Percentiles rank a stretch among this genome's conserved stretches.
These are phyloP conservation scores for Cymbopogon flexuosus DNA, from an alignment of 202 grass and related monocot genomes.

Conservation along the genomic window DNA sequence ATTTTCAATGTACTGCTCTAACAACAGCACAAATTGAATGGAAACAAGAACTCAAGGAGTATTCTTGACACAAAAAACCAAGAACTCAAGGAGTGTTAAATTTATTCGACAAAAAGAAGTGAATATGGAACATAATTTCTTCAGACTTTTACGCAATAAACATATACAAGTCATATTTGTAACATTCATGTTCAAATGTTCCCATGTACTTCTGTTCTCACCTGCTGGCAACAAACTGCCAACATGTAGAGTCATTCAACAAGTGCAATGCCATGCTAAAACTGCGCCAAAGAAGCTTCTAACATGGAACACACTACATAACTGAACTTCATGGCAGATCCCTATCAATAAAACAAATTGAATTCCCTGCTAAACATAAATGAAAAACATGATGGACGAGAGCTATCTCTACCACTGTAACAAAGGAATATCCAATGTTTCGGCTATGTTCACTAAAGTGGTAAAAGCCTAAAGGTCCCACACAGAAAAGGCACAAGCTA, in stretches of 20 bases:
- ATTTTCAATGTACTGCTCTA: not conserved
- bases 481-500: not conserved
- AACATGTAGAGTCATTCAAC: not conserved
- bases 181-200: not conserved
- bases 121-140: not conserved
- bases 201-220: not conserved
- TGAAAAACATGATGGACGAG: not conserved
- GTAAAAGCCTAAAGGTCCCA: not conserved
- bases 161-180: not conserved
- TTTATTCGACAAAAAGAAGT: not conserved
- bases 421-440: not conserved
- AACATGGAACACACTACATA: not conserved
- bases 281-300: not conserved
- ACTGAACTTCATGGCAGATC: conserved; percentile 1
- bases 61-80: not conserved
- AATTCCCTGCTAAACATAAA: not conserved
- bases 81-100: not conserved
- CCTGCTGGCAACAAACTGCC: not conserved
- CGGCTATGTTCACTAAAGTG: not conserved
- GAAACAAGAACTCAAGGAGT: not conserved
- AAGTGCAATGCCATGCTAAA: not conserved
- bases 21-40: not conserved
- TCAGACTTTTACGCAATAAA: not conserved
- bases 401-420: not conserved
- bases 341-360: conserved; percentile 7